phyloP scores from a whole-genome alignment of 2,329 filamentous ascomycete genomes.

The Ilyonectria destructans region DNA sequence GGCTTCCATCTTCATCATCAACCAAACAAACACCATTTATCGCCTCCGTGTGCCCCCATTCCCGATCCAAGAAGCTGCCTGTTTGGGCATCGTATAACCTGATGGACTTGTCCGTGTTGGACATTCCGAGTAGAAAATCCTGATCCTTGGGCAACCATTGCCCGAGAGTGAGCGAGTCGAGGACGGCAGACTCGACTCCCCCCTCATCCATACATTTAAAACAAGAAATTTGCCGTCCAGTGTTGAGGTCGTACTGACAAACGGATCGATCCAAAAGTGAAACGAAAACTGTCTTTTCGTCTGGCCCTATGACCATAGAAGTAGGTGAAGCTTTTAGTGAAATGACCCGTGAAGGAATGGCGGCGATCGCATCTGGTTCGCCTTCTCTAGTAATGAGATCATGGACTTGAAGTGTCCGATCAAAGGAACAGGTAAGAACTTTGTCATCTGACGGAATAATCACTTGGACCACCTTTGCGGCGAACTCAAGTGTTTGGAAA shows the following conservation, averaged over 20 bases:
- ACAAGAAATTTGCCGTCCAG: constrained; percentile 77
- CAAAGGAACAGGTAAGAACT: constrained; percentile 89
- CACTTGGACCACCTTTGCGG: constrained; percentile 84
- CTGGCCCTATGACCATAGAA: constrained; percentile 82
- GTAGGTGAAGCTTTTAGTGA: constrained; percentile 89
- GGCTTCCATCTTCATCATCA: constrained; percentile 70
- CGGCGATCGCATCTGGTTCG: constrained; percentile 78
- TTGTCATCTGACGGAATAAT: constrained; percentile 83
- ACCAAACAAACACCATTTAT: constrained; percentile 88
- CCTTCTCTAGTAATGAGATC: constrained; percentile 81
- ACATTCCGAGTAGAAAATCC: constrained; percentile 86
- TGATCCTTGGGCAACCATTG: constrained; percentile 69
- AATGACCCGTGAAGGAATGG: constrained; percentile 83
- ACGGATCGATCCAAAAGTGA: constrained; percentile 75
- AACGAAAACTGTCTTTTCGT: constrained; percentile 72
- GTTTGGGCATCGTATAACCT: constrained; percentile 87
- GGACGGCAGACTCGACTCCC: constrained; percentile 84
- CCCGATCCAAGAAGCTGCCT: constrained; percentile 85
- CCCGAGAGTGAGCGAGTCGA: constrained; percentile 82
- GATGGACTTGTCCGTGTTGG: constrained; percentile 96
- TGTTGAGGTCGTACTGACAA: constrained; percentile 75
- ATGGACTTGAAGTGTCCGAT: constrained; percentile 88
- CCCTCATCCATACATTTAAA: constrained; percentile 91
- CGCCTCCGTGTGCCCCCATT: constrained; percentile 96
- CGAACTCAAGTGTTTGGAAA: constrained; percentile 94